These are phyloP conservation scores for Debaryomyces hansenii DNA, from an alignment of 805 yeast species.

Conservation along the genomic window DNA sequence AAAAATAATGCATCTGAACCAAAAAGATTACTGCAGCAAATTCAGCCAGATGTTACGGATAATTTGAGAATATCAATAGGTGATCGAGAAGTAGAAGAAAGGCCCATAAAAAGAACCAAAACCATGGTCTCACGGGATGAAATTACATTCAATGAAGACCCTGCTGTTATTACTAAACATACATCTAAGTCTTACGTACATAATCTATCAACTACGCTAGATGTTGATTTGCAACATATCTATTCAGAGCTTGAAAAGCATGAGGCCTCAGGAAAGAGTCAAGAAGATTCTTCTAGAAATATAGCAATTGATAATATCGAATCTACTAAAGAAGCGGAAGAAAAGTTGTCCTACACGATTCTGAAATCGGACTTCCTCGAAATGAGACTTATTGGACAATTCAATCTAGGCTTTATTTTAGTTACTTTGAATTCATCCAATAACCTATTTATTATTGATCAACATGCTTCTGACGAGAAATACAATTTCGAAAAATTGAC, in stretches of 20 bases:
- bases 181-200: not conserved
- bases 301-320: conserved; percentile 42
- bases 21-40: not conserved
- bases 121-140: not conserved
- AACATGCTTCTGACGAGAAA: conserved; percentile 97
- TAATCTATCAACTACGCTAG: not conserved
- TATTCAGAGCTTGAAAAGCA: not conserved
- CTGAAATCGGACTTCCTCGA: conserved; percentile 67
- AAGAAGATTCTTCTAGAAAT: not conserved
- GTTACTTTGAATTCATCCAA: conserved; percentile 49
- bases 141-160: not conserved
- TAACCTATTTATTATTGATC: conserved; percentile 87
- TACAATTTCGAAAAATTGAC: conserved; percentile 74
- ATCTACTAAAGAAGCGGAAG: conserved; percentile 54
- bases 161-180: not conserved
- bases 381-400: conserved; percentile 89
- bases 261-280: not conserved
- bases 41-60: not conserved
- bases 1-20: not conserved
- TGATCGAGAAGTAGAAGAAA: conserved; percentile 5
- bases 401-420: conserved; percentile 91
- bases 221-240: not conserved
- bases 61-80: conserved; percentile 4
- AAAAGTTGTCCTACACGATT: conserved; percentile 57
- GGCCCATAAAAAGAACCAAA: conserved; percentile 4